A percentile compares a stretch with the other conserved stretches of the same genome.
These are phyloP conservation scores for Noccaea bulbosa DNA, from an alignment of 345 rosid species.

Conservation along the genomic window DNA sequence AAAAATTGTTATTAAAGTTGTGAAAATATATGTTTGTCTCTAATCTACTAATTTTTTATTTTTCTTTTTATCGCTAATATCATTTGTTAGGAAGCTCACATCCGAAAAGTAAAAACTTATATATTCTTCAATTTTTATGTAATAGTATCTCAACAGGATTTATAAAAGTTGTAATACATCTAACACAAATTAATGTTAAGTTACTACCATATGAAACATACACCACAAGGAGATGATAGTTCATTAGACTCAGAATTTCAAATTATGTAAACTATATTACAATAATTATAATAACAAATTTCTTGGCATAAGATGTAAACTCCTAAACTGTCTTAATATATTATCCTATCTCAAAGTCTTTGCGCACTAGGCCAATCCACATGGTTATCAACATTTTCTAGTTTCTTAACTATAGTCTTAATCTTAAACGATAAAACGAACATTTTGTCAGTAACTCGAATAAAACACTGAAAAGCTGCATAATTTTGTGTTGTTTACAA, in stretches of 20 bases:
- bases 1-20: background rate
- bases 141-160: background rate
- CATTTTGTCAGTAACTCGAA: slow-evolving; percentile 18
- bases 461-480: slow-evolving; percentile 12
- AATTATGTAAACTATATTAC: background rate
- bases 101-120: background rate
- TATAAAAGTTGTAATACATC: background rate
- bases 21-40: background rate
- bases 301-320: slow-evolving; percentile 5
- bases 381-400: background rate
- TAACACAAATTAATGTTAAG: background rate
- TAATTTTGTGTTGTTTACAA: slow-evolving; percentile 3
- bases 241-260: background rate
- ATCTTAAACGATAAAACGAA: background rate
- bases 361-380: slow-evolving; percentile 11
- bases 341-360: background rate
- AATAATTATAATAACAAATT: slow-evolving; percentile 2
- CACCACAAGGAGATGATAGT: background rate
- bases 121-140: background rate
- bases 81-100: background rate
- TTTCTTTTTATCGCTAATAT: background rate
- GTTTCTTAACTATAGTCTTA: background rate
- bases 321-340: background rate
- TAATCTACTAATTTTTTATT: background rate
- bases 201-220: background rate